These are phyloP conservation scores for Plantago major DNA, from an alignment of 257 asterid genomes.

Conservation along the genomic window DNA sequence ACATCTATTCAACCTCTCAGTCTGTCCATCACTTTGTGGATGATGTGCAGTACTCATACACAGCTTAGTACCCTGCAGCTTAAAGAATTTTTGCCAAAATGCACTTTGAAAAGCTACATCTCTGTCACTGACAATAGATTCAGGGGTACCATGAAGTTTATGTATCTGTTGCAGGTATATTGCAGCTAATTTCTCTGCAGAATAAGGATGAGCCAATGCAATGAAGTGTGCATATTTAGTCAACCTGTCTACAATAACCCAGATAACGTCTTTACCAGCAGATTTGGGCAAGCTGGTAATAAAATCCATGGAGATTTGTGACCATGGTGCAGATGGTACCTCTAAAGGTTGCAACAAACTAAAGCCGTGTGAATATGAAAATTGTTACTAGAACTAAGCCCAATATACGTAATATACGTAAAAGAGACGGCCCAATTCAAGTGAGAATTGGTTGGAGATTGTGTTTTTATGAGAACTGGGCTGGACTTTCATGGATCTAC, in stretches of 20 bases:
- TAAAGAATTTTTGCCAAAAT: conserved; percentile 4
- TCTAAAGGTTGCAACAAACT: conserved; percentile 8
- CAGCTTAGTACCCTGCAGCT: not conserved
- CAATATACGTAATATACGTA: too few species aligned
- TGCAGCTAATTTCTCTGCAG: not conserved
- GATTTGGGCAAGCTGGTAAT: not conserved
- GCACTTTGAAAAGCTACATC: not conserved
- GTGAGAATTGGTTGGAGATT: too few species aligned
- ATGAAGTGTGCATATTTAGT: not conserved
- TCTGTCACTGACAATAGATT: not conserved
- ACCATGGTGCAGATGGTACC: not conserved
- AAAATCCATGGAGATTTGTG: conserved; percentile 5
- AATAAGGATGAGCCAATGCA: not conserved
- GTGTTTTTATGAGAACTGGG: too few species aligned
- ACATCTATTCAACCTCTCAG: not conserved
- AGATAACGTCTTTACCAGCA: not conserved
- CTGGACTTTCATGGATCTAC: too few species aligned
- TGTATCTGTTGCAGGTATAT: not conserved
- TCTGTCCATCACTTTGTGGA: conserved; percentile 10
- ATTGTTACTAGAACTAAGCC: too few species aligned
- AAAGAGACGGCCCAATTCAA: too few species aligned
- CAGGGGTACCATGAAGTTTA: not conserved
- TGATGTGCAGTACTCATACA: not conserved
- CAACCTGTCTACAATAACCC: conserved; percentile 3
- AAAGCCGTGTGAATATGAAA: too few species aligned